Evolutionary conservation across 2,329 filamentous ascomycete species (phyloP).

Genomic region (Arthrobotrys musiformis): DNA sequence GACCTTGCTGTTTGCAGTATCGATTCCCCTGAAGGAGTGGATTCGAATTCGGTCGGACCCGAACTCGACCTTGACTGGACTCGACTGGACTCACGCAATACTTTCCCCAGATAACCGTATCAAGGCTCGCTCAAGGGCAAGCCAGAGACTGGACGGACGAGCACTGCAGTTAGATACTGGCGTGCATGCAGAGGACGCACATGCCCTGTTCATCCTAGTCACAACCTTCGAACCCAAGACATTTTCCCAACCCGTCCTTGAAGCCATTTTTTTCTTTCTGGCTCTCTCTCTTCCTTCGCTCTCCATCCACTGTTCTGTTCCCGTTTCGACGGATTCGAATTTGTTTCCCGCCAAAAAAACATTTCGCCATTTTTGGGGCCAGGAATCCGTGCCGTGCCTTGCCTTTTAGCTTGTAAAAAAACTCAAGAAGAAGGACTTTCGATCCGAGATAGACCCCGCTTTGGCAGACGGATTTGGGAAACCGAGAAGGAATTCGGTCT

Average conservation of each 20-base stretch:
- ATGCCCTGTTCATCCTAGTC: conserved; percentile 40
- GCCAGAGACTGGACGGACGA: neutral
- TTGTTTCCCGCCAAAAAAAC: neutral
- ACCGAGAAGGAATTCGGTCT: conserved; percentile 4
- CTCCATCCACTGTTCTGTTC: neutral
- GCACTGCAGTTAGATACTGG: conserved; percentile 1
- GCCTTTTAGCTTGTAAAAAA: neutral
- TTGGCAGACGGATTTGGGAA: neutral
- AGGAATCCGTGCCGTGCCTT: conserved; percentile 12
- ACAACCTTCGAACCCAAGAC: conserved; percentile 5
- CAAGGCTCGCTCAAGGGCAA: conserved; percentile 8
- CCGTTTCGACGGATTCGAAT: conserved; percentile 38
- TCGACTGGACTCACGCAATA: conserved; percentile 8
- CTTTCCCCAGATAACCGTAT: conserved; percentile 24
- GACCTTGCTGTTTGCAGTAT: conserved; percentile 52
- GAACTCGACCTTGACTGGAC: neutral
- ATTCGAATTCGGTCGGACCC: conserved; percentile 32
- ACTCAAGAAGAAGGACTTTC: conserved; percentile 9
- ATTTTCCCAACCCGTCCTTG: conserved; percentile 1
- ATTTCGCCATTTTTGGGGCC: neutral
- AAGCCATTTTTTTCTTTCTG: neutral
- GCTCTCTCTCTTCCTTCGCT: neutral
- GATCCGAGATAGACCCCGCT: conserved; percentile 26
- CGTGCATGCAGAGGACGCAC: conserved; percentile 49
- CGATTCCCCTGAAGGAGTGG: conserved; percentile 30